Conservation (phyloP, 2,329 filamentous ascomycete species). For the Ceratocystis eucalypticola region DNA sequence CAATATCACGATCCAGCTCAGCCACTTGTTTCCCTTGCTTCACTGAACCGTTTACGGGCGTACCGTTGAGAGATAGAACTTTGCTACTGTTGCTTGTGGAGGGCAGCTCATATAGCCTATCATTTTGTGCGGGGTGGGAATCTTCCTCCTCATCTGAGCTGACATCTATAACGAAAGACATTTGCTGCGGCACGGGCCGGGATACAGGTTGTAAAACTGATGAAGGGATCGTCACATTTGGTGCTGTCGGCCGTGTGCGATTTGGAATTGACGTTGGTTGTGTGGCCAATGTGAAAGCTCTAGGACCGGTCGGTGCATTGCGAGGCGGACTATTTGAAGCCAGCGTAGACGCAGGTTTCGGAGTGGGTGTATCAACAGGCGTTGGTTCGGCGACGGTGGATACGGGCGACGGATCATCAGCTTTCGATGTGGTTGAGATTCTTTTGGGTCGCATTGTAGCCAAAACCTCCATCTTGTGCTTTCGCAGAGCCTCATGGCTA, state of each 20-base stretch:
- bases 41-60: not conserved
- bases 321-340: not conserved
- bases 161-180: constrained; percentile 14
- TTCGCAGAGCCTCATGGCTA: constrained; percentile 53
- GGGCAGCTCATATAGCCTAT: constrained; percentile 1
- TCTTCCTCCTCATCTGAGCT: constrained; percentile 18
- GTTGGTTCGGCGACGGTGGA: not conserved
- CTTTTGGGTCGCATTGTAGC: constrained; percentile 40
- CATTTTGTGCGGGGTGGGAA: constrained; percentile 14
- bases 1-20: constrained; percentile 41
- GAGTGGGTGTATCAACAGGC: not conserved
- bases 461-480: constrained; percentile 66
- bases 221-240: not conserved
- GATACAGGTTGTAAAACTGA: constrained; percentile 2
- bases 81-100: constrained; percentile 7
- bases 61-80: not conserved
- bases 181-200: constrained; percentile 6
- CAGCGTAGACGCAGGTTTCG: not conserved
- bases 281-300: not conserved
- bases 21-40: constrained; percentile 8
- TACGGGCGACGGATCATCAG: not conserved
- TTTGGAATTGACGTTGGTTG: not conserved
- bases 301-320: constrained; percentile 12
- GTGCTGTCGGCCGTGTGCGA: not conserved
- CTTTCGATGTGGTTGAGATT: not conserved